Conservation (phyloP, 2,329 filamentous ascomycete species). For the Xylaria sp. region DNA sequence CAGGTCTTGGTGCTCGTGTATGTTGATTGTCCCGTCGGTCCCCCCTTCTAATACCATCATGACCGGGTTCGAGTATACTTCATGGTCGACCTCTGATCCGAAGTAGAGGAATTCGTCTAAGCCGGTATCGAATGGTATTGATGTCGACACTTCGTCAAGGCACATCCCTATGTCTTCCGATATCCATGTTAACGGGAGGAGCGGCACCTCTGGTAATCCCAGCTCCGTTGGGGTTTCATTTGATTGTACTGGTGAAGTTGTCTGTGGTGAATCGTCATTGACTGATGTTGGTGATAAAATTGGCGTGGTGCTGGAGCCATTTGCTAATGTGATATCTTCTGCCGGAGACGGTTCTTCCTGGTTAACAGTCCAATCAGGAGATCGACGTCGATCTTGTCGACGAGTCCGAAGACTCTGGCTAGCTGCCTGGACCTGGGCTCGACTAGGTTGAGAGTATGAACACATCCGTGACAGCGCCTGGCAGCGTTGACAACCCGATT, state of each 20-base stretch:
- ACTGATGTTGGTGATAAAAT: background rate
- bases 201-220: background rate
- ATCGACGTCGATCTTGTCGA: background rate
- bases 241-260: background rate
- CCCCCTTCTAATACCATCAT: background rate
- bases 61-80: background rate
- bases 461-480: background rate
- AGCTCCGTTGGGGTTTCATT: background rate
- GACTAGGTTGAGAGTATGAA: background rate
- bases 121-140: background rate
- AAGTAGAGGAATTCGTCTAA: background rate
- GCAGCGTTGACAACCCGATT: background rate
- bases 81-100: background rate
- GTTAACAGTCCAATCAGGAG: background rate
- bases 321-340: background rate
- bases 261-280: background rate
- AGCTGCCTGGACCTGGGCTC: background rate
- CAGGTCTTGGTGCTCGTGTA: background rate
- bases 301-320: background rate
- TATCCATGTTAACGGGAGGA: background rate
- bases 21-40: background rate
- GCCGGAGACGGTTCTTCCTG: background rate
- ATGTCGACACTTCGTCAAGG: background rate
- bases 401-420: background rate
- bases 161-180: background rate